phyloP scores from a whole-genome alignment of 345 rosid genomes.

The Aurinia saxatilis region DNA sequence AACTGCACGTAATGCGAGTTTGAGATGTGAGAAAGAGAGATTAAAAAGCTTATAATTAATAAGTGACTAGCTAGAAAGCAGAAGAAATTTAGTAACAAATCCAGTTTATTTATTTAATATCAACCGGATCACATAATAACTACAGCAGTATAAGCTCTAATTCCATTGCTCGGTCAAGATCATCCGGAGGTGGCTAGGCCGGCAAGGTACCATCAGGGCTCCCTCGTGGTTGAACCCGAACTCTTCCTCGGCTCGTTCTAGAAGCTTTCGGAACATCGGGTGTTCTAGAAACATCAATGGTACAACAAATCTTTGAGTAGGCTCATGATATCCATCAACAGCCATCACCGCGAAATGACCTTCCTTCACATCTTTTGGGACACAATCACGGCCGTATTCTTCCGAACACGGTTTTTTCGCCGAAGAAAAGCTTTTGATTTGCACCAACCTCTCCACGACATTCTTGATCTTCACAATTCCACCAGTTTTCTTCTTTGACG shows the following conservation, averaged over 20 bases:
- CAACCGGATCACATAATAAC: neutral
- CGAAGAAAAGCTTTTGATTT: constrained; percentile 21
- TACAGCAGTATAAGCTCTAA: neutral
- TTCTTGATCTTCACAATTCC: constrained; percentile 35
- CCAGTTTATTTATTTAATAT: neutral
- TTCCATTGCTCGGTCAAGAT: constrained; percentile 26
- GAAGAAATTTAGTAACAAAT: neutral
- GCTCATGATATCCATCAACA: constrained; percentile 35
- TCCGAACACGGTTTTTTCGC: constrained; percentile 18
- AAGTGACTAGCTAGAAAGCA: neutral
- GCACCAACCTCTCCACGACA: constrained; percentile 30
- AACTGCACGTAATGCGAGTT: neutral
- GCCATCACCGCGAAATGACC: constrained; percentile 67
- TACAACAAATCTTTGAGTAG: constrained; percentile 43
- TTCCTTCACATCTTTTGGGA: constrained; percentile 67
- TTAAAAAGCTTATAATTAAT: neutral
- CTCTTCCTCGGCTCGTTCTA: constrained; percentile 39
- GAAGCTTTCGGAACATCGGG: constrained; percentile 34
- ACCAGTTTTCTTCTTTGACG: constrained; percentile 18
- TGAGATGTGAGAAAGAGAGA: neutral
- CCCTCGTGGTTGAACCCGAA: constrained; percentile 36
- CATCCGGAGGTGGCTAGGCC: constrained; percentile 30
- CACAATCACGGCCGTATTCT: constrained; percentile 17
- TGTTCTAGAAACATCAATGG: constrained; percentile 45
- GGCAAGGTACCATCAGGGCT: constrained; percentile 41